Evolutionary conservation across 768 basidiomycete genomes (phyloP).

Genomic region (Phylloporus sp.): DNA sequence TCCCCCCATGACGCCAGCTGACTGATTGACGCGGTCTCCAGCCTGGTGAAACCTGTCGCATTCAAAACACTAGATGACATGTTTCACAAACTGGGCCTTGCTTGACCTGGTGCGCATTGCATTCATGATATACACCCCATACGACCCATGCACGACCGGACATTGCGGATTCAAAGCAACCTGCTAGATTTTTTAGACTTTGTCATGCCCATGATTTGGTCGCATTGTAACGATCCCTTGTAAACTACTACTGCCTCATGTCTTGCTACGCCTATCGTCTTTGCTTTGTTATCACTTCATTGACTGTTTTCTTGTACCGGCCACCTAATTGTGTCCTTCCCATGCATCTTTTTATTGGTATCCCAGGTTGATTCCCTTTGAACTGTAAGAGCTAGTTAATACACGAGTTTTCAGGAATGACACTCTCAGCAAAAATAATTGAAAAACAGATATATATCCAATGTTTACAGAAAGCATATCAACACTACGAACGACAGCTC

Average conservation of each 20-base stretch:
- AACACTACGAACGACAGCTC: neutral
- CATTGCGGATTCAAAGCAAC: conserved; percentile 8
- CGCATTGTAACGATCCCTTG: conserved; percentile 10
- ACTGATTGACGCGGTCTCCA: conserved; percentile 27
- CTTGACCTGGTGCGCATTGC: conserved; percentile 26
- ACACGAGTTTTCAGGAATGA: neutral
- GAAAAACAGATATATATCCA: neutral
- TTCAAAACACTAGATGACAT: conserved; percentile 86
- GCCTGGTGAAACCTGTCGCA: conserved; percentile 94
- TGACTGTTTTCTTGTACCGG: neutral
- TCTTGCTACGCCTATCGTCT: neutral
- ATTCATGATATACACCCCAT: conserved; percentile 7
- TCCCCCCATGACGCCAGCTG: neutral
- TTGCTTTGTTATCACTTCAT: neutral
- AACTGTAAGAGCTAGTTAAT: neutral
- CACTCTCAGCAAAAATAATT: neutral
- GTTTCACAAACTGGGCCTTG: conserved; percentile 66
- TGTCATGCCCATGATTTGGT: conserved; percentile 1
- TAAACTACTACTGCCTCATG: neutral
- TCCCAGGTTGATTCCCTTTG: neutral
- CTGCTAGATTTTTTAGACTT: conserved; percentile 6
- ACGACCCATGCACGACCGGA: conserved; percentile 2
- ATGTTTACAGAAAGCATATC: neutral
- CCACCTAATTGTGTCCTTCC: neutral
- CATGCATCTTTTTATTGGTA: neutral